Conservation (phyloP, 2,329 filamentous ascomycete genomes). For the Fusarium sp. region DNA sequence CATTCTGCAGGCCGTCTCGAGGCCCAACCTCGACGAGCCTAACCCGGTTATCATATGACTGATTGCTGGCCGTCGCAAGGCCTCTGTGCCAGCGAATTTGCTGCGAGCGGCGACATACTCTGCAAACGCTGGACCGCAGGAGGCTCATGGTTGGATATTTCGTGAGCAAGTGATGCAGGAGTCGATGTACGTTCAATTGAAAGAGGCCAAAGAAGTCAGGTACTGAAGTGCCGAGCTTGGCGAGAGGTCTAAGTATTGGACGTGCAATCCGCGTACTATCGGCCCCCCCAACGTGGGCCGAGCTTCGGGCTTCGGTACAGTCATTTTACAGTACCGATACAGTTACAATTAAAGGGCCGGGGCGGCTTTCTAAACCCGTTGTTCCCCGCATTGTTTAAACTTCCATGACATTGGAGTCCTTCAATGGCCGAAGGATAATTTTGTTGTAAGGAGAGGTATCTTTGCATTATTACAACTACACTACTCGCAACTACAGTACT, state of each 20-base stretch:
- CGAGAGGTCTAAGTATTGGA: slow-evolving; percentile 24
- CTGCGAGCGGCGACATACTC: slow-evolving; percentile 53
- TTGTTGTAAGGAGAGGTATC: slow-evolving; percentile 13
- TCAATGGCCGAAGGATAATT: background rate
- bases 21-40: slow-evolving; percentile 86
- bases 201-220: slow-evolving; percentile 18
- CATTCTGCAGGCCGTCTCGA: slow-evolving; percentile 88
- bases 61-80: slow-evolving; percentile 55
- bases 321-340: slow-evolving; percentile 10
- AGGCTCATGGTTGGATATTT: slow-evolving; percentile 48
- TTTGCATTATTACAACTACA: slow-evolving; percentile 37
- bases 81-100: slow-evolving; percentile 49
- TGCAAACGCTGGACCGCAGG: slow-evolving; percentile 54
- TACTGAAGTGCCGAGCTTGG: slow-evolving; percentile 16
- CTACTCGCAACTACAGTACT: slow-evolving; percentile 34
- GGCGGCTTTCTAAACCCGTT: slow-evolving; percentile 6
- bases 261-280: slow-evolving; percentile 47
- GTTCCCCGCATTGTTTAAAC: slow-evolving; percentile 26
- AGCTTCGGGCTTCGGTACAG: slow-evolving; percentile 29
- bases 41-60: slow-evolving; percentile 58
- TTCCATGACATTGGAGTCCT: background rate
- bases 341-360: background rate
- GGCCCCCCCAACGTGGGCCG: slow-evolving; percentile 44
- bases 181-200: slow-evolving; percentile 11
- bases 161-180: background rate